These are phyloP conservation scores for Gossypium schwendimanii DNA, from an alignment of 441 rosid species.

Conservation along the genomic window DNA sequence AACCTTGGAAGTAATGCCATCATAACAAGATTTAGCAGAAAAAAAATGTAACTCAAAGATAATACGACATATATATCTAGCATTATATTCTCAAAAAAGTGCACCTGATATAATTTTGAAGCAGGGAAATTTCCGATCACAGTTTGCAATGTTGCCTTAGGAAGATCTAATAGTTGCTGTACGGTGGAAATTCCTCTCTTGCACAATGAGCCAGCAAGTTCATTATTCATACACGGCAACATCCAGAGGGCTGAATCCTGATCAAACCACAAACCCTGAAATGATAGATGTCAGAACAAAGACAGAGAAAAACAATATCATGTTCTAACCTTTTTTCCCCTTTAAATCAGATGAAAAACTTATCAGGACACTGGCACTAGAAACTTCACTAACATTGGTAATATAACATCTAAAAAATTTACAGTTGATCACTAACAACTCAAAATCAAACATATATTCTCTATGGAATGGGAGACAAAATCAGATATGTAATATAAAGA, in stretches of 20 bases:
- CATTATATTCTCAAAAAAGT: conserved; percentile 9
- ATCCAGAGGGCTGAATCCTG: conserved; percentile 73
- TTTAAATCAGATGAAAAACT: neutral
- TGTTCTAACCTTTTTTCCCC: neutral
- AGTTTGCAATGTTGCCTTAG: conserved; percentile 49
- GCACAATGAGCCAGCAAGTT: conserved; percentile 43
- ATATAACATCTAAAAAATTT: neutral
- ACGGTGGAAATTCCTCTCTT: conserved; percentile 50
- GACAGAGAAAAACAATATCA: neutral
- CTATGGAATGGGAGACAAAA: neutral
- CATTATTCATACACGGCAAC: conserved; percentile 84
- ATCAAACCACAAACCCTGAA: conserved; percentile 88
- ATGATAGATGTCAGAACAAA: conserved; percentile 5
- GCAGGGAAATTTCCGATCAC: conserved; percentile 48
- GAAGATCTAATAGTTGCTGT: conserved; percentile 68
- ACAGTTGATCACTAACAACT: neutral
- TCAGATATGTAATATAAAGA: conserved; percentile 1
- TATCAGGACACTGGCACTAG: neutral
- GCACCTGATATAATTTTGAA: conserved; percentile 67
- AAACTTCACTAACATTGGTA: neutral
- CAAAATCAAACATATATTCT: neutral
- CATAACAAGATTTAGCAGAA: neutral
- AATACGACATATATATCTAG: neutral
- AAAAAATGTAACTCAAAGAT: neutral
- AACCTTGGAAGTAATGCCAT: neutral